Evolutionary conservation across 257 asterid species (phyloP).

Genomic region (Primulina tabacum): DNA sequence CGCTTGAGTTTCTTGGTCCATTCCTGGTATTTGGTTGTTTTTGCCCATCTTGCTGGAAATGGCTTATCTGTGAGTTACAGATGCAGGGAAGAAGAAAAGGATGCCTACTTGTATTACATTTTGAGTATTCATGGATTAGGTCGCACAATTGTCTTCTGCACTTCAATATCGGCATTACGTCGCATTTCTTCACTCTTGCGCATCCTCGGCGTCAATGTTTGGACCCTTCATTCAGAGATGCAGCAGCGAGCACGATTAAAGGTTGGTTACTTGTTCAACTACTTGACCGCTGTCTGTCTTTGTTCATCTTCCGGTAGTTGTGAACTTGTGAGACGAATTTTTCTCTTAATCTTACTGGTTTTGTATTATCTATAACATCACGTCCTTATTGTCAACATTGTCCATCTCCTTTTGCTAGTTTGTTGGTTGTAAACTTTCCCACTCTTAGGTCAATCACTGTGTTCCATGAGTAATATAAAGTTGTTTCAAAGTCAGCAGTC

Average conservation of each 20-base stretch:
- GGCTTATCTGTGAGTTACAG: conserved; percentile 40
- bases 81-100: conserved; percentile 92
- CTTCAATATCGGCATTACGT: conserved; percentile 93
- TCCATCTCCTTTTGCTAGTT: conserved; percentile 5
- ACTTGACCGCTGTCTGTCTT: conserved; percentile 15
- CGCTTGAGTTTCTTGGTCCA: not conserved
- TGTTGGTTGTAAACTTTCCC: not conserved
- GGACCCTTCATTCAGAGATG: conserved; percentile 96
- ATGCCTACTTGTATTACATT: conserved; percentile 82
- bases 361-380: not conserved
- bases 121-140: conserved; percentile 89
- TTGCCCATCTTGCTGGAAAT: conserved; percentile 19
- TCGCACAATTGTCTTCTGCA: conserved; percentile 86
- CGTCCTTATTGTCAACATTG: conserved; percentile 8
- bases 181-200: conserved; percentile 78
- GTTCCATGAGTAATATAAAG: conserved; percentile 6
- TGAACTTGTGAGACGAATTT: not conserved
- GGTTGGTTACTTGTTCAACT: conserved; percentile 39
- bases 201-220: conserved; percentile 55
- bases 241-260: conserved; percentile 96
- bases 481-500: not conserved
- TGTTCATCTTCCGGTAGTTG: conserved; percentile 4
- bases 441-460: not conserved
- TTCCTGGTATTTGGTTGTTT: conserved; percentile 2
- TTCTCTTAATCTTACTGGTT: not conserved